Evolutionary conservation across 2,329 filamentous ascomycete genomes (phyloP).

Genomic region (Aspergillus oerlinghausenensis): DNA sequence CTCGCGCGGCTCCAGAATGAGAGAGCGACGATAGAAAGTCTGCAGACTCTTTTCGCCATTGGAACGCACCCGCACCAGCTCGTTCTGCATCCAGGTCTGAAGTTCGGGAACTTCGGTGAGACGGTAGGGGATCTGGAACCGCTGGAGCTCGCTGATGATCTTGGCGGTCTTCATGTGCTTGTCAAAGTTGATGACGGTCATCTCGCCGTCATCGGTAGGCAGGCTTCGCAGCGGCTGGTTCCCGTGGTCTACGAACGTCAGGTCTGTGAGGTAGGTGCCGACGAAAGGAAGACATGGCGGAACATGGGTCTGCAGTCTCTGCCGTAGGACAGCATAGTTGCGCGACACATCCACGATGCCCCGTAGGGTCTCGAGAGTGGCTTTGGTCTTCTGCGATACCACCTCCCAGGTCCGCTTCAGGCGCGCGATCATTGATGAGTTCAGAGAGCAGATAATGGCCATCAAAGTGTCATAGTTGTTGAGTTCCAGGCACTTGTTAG

Average conservation of each 20-base stretch:
- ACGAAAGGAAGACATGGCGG: conserved; percentile 93
- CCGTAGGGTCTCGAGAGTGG: conserved; percentile 71
- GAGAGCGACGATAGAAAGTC: conserved; percentile 74
- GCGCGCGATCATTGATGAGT: conserved; percentile 84
- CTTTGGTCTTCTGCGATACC: conserved; percentile 77
- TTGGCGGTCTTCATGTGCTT: conserved; percentile 92
- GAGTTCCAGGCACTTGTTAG: conserved; percentile 76
- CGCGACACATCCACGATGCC: conserved; percentile 82
- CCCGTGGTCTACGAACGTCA: conserved; percentile 93
- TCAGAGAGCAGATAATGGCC: conserved; percentile 92
- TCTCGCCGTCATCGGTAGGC: conserved; percentile 57
- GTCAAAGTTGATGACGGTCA: conserved; percentile 93
- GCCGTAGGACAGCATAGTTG: conserved; percentile 84
- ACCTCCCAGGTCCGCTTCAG: conserved; percentile 89
- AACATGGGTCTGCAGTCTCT: conserved; percentile 76
- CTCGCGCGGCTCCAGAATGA: conserved; percentile 69
- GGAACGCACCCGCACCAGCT: conserved; percentile 70
- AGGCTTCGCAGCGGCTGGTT: conserved; percentile 82
- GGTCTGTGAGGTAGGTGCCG: conserved; percentile 91
- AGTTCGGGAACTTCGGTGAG: conserved; percentile 79
- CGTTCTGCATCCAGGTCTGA: conserved; percentile 84
- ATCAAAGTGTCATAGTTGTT: conserved; percentile 96
- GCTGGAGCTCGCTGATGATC: conserved; percentile 91
- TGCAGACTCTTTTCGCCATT: conserved; percentile 60
- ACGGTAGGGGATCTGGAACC: conserved; percentile 90